phyloP scores from a whole-genome alignment of 2,329 filamentous ascomycete species.

The Ophiostoma triangulosporum region DNA sequence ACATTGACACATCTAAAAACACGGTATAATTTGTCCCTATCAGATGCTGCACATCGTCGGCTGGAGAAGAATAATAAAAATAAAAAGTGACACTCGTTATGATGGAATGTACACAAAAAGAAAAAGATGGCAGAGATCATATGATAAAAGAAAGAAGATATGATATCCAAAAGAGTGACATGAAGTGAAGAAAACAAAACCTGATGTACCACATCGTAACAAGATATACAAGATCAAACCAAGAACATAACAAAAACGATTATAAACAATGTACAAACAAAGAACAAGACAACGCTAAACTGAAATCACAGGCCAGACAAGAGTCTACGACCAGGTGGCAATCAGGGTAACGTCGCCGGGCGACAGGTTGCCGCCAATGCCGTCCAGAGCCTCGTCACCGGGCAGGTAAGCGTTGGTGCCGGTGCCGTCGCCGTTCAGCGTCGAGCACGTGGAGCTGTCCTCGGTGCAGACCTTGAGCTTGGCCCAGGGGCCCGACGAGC shows the following conservation, averaged over 20 bases:
- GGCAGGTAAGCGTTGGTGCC: constrained; percentile 23
- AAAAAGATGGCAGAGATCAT: not conserved
- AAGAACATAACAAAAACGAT: not conserved
- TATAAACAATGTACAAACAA: not conserved
- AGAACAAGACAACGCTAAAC: not conserved
- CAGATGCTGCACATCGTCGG: not conserved
- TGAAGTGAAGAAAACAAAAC: not conserved
- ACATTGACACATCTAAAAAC: no score
- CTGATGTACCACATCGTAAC: not conserved
- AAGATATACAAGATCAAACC: not conserved
- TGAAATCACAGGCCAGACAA: not conserved
- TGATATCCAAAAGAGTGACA: constrained; percentile 1
- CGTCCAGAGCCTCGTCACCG: constrained; percentile 22
- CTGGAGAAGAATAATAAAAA: not conserved
- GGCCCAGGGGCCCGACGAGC: constrained; percentile 23
- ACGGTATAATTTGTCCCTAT: not conserved
- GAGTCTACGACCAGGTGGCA: constrained; percentile 11
- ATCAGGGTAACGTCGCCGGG: constrained; percentile 15
- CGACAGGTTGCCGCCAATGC: constrained; percentile 23
- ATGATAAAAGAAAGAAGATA: not conserved
- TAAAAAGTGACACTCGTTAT: not conserved
- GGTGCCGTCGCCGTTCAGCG: constrained; percentile 19
- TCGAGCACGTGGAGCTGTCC: constrained; percentile 19
- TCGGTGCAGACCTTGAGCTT: constrained; percentile 27
- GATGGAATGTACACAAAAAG: not conserved